Conservation (phyloP, 1,284 basidiomycete genomes). For the Waitea zeae region DNA sequence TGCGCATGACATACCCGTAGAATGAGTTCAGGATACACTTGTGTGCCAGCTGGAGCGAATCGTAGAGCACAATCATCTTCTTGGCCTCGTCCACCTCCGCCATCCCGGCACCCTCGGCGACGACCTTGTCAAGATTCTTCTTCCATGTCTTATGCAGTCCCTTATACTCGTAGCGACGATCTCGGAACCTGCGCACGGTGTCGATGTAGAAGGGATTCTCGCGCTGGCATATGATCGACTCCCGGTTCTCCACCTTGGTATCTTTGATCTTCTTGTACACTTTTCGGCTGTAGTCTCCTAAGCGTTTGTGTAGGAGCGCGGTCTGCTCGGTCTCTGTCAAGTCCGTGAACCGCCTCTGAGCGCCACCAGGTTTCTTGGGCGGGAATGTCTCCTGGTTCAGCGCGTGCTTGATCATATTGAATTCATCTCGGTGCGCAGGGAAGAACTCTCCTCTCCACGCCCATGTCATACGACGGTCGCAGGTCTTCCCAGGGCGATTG, state of each 20-base stretch:
- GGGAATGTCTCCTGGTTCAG: constrained; percentile 92
- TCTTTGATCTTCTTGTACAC: constrained; percentile 99
- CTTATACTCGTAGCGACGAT: constrained; percentile 98
- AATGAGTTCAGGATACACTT: constrained; percentile 99
- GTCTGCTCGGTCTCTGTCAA: constrained; percentile 81
- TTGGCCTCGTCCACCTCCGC: constrained; percentile 92
- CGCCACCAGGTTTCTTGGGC: constrained; percentile 54
- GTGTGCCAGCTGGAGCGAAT: constrained; percentile 98
- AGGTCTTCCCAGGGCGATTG: constrained; percentile 90
- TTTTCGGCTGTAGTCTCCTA: constrained; percentile 96
- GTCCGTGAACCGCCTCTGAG: constrained; percentile 73
- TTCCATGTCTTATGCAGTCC: constrained; percentile 99
- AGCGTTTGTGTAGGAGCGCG: constrained; percentile 85
- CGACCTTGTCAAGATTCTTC: constrained; percentile 81
- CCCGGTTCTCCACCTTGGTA: constrained; percentile 87
- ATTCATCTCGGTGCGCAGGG: constrained; percentile 94
- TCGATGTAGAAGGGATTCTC: constrained; percentile 99
- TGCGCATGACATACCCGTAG: constrained; percentile 99
- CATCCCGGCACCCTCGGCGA: constrained; percentile 51
- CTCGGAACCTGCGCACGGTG: constrained; percentile 93
- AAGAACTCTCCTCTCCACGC: constrained; percentile 99
- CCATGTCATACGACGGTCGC: constrained; percentile 92
- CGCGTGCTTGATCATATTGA: constrained; percentile 98
- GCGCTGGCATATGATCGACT: constrained; percentile 93
- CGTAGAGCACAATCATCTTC: constrained; percentile 99